Conservation (phyloP, 1,139 yeast species). For the Diutina catenulata region DNA sequence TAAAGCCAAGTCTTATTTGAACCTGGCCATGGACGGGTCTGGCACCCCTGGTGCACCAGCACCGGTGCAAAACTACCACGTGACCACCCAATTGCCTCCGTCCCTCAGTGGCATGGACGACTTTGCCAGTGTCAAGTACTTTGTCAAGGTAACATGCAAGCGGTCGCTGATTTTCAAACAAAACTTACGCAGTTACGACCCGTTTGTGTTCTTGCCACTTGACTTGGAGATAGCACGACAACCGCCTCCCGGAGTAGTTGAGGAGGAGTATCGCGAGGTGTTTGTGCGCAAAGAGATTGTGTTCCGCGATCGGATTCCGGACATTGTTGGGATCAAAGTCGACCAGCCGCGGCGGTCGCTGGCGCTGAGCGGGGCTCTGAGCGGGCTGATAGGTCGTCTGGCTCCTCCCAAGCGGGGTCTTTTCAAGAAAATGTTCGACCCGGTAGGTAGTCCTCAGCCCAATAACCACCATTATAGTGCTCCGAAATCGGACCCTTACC, state of each 20-base stretch:
- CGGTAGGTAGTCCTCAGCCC: background rate
- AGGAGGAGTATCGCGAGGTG: constrained; percentile 23
- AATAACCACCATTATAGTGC: background rate
- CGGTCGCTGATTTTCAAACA: constrained; percentile 40
- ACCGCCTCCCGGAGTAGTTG: constrained; percentile 11
- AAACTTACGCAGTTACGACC: constrained; percentile 36
- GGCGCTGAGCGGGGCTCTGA: too few relatives aligned
- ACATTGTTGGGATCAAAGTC: constrained; percentile 29
- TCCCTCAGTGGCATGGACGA: constrained; percentile 36
- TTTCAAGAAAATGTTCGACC: constrained; percentile 2
- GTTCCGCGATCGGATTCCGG: constrained; percentile 31
- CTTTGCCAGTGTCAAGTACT: constrained; percentile 38
- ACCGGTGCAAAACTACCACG: constrained; percentile 20
- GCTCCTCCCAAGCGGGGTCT: background rate
- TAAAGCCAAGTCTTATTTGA: constrained; percentile 1
- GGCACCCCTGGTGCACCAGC: background rate
- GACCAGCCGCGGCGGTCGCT: constrained; percentile 10
- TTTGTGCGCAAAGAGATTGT: constrained; percentile 30
- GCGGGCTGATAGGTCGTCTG: too few relatives aligned
- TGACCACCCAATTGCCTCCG: constrained; percentile 41
- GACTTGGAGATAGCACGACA: constrained; percentile 24
- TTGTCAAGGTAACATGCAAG: constrained; percentile 48
- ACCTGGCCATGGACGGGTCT: background rate
- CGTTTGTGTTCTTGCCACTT: constrained; percentile 43
- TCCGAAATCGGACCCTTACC: background rate